Base-by-base conservation (phyloP, 129 eudicot genomes). In the Saussurea involucrata region DNA sequence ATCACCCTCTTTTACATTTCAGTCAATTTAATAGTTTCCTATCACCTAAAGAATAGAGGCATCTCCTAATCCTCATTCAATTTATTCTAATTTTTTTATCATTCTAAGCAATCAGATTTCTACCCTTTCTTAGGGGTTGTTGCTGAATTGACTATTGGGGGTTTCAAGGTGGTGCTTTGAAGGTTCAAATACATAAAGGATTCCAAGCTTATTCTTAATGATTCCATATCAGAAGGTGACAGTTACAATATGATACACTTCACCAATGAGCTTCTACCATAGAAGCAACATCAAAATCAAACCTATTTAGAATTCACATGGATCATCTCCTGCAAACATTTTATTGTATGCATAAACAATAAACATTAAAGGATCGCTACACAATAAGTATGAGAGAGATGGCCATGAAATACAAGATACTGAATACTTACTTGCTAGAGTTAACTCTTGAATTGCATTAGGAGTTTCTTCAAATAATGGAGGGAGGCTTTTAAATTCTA, bases 401-500 rank as follows among this genome's bases (percentile, higher is more conserved):
- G 31, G 34, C 7, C 34, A 63, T 53, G 8, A 42, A 64, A 34
- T 9, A 24, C 60, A 63, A 66, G 72, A 31, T 37, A 46, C 5
- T 66, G 24, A 20, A 42, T 25, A 83, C 68, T 84, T 91, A 94
- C 98, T 88, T 81, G 98, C 98, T 33, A 94, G 61, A 24, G 92
- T 84, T 79, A 94, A 70, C 81, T 94, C 98, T 24, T 89, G 82
- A 64, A 82, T 40, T n/a, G 96, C 96, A 89, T 87, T 87, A 7
- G 93, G 88, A 34, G 91, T 89, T 21, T 84, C 84, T 73, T 85
- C 88, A 79, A 93, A 84, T 75, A 91, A 80, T 31, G 98, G 98
- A 55, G 97, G 97, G 18, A 93, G 96, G 76, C 98, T 93, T 79
- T 80, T 87, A 73, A 93, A 93, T 63, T 81, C 86, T 17, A 90